Evolutionary conservation across 495 filamentous ascomycete species (phyloP), one percentile per base, ranked within the genome.

Genomic region (Penicillium samsonianum): DNA sequence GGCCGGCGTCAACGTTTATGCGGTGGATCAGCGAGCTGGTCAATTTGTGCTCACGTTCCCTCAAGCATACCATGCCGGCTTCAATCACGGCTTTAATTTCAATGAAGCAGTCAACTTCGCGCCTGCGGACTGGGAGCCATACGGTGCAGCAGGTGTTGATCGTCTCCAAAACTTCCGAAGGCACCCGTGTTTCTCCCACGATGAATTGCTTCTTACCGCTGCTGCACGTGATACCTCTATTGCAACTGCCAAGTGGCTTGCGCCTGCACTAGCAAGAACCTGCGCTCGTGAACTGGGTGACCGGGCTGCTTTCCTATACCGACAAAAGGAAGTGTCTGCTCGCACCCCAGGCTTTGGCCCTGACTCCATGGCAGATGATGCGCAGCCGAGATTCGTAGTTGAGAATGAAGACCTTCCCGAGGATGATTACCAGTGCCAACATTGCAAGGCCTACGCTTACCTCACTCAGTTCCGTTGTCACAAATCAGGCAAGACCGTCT

Each of bases 71-170:
- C 91, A 95, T 71, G 91, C 91, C 9, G 91, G 91, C 0, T 96
- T 96, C 75, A 99, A 96, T 66, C 95, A 89, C 68, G 94, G 88
- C 8, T 98, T 99, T 80, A 99, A 99, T 67, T 96, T 98, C 76
- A 99, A 99, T 58, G 94, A 99, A 68, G 94, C 94, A 2, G 94
- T 99, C 56, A 99, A 99, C 68, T 98, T 99, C 72, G 95, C 94
- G 3, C 94, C 94, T 11, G 77, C 76, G n/a, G 94, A 98, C 67
- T 99, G 94, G 94, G 94, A 98, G 67, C 92, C 91, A 1, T 94
- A 84, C 75, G 94, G 94, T 5, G 89, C 93, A 58, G 79, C 83
- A 40, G 92, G 93, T 19, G 92, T 97, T 5, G 84, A 92, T 62
- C 83, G 93, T 50, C 80, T 98, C 26, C 90, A 94, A 64, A 83